These are phyloP conservation scores for Calendula officinalis DNA, from an alignment of 129 eudicot species.

Conservation along the genomic window DNA sequence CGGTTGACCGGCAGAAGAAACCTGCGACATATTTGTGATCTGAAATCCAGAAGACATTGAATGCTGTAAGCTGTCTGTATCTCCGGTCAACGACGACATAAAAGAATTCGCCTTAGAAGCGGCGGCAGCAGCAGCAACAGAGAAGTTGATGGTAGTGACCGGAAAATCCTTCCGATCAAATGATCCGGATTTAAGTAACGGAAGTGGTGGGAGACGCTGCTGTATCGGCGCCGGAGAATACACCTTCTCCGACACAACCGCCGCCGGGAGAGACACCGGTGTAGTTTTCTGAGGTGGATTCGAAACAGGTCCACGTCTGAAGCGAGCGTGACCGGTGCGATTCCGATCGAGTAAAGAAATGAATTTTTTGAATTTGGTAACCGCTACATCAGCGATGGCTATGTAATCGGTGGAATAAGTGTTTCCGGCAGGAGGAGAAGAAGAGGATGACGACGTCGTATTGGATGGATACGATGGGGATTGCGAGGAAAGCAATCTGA, in stretches of 20 bases:
- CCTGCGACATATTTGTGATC: conserved; percentile 72
- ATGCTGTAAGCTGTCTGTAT: conserved; percentile 66
- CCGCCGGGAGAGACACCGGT: background rate
- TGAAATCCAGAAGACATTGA: conserved; percentile 94
- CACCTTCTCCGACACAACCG: conserved; percentile 7
- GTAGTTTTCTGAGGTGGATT: conserved; percentile 16
- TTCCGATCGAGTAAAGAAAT: conserved; percentile 72
- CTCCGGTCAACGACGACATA: conserved; percentile 74
- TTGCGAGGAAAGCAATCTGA: conserved; percentile 66
- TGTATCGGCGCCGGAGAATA: conserved; percentile 61
- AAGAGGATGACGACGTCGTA: conserved; percentile 25
- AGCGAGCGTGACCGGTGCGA: conserved; percentile 98
- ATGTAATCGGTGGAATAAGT: conserved; percentile 43
- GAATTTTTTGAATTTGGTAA: conserved; percentile 69
- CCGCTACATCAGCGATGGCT: conserved; percentile 80
- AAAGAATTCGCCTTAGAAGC: conserved; percentile 51
- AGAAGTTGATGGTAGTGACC: conserved; percentile 61
- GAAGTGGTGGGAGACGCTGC: conserved; percentile 61
- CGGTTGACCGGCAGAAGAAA: conserved; percentile 71
- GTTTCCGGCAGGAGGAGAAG: conserved; percentile 3
- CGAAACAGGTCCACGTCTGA: conserved; percentile 73
- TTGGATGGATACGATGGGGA: conserved; percentile 11
- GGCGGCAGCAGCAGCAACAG: conserved; percentile 15
- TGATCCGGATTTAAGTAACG: conserved; percentile 34
- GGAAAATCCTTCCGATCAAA: conserved; percentile 57